These are phyloP conservation scores for Canna indica DNA, from an alignment of 176 grass and related monocot genomes.

Conservation along the genomic window DNA sequence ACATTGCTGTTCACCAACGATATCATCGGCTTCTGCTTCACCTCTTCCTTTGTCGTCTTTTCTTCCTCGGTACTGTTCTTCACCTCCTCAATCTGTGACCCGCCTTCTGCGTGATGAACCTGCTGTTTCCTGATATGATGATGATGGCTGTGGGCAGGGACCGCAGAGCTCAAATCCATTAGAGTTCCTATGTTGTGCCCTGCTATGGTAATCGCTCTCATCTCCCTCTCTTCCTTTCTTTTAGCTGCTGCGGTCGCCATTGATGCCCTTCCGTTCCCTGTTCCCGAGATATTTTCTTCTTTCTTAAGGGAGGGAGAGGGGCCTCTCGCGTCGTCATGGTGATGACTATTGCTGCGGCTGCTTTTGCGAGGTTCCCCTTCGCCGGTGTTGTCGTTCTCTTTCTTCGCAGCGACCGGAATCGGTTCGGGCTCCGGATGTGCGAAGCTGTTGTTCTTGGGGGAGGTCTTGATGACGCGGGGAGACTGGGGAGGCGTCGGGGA, in stretches of 20 bases:
- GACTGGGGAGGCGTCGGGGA: constrained; percentile 17
- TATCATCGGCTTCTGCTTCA: constrained; percentile 20
- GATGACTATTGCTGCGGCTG: neutral
- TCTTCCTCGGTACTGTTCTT: neutral
- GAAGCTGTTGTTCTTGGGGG: constrained; percentile 8
- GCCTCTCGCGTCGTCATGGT: constrained; percentile 2
- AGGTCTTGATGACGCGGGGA: constrained; percentile 27
- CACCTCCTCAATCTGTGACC: neutral
- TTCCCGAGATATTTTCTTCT: neutral
- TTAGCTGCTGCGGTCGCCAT: neutral
- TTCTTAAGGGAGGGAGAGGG: constrained; percentile 1
- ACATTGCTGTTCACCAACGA: constrained; percentile 42
- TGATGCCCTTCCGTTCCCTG: neutral
- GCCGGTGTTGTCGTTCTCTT: neutral
- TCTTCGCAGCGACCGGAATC: constrained; percentile 2
- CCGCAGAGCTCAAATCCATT: constrained; percentile 30
- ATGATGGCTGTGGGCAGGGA: neutral
- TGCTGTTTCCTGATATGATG: constrained; percentile 18
- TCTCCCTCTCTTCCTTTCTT: constrained; percentile 24
- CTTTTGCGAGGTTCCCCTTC: neutral
- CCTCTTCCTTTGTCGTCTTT: neutral
- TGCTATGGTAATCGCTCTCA: constrained; percentile 26
- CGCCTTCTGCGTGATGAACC: neutral
- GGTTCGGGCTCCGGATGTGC: constrained; percentile 15
- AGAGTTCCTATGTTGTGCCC: constrained; percentile 32